Evolutionary conservation across 331 rosid species (phyloP).

Genomic region (Arachis monticola): DNA sequence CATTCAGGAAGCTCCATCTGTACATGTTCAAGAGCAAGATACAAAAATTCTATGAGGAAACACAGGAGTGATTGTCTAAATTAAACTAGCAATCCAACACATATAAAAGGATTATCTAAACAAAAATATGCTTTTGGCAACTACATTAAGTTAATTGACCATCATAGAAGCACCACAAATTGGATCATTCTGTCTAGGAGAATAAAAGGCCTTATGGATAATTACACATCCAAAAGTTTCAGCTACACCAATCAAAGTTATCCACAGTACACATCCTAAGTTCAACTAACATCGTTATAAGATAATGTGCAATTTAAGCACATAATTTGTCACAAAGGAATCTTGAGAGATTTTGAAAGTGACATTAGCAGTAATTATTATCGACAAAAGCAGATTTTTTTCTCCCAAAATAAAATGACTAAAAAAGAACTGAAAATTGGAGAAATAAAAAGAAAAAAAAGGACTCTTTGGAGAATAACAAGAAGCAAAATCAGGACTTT

Average conservation of each 20-base stretch:
- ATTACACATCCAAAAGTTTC: not conserved
- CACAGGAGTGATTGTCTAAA: not conserved
- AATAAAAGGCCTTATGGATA: not conserved
- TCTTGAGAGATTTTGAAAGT: not conserved
- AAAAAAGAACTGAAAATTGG: not conserved
- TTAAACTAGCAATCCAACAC: not conserved
- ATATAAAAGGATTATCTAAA: not conserved
- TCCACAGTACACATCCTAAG: not conserved
- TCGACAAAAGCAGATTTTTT: not conserved
- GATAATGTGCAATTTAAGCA: not conserved
- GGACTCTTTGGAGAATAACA: not conserved
- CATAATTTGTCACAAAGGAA: not conserved
- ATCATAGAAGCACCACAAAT: not conserved
- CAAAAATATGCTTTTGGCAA: not conserved
- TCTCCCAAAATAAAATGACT: not conserved
- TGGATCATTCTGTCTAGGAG: not conserved
- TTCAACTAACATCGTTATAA: not conserved
- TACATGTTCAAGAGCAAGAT: not conserved
- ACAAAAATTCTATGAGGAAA: not conserved
- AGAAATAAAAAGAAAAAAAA: not conserved
- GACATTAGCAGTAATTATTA: not conserved
- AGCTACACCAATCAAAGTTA: not conserved
- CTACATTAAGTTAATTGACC: not conserved
- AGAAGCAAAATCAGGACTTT: not conserved
- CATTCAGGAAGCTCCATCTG: slow-evolving; percentile 70